Evolutionary conservation across 2,329 filamentous ascomycete species (phyloP).

Genomic region (Hortaea sp.): DNA sequence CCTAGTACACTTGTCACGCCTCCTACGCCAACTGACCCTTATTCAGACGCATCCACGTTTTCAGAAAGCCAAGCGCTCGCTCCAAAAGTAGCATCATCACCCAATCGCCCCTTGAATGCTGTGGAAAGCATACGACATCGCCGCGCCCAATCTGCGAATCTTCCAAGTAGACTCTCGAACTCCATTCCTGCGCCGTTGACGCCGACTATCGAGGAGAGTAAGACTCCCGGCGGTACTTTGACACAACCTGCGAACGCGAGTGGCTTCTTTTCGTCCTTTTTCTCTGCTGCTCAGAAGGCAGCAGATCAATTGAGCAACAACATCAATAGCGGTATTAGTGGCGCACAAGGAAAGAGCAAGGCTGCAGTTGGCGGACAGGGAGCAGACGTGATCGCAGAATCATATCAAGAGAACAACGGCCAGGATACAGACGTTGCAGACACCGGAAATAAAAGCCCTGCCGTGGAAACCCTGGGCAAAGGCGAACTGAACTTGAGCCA

Average conservation of each 20-base stretch:
- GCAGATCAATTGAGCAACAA: slow-evolving; percentile 65
- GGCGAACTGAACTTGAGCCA: slow-evolving; percentile 86
- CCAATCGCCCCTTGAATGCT: slow-evolving; percentile 12
- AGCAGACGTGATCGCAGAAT: background rate
- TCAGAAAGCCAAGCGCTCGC: slow-evolving; percentile 4
- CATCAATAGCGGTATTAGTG: slow-evolving; percentile 49
- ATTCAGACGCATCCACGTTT: slow-evolving; percentile 10
- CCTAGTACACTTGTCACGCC: slow-evolving; percentile 54
- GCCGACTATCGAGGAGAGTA: slow-evolving; percentile 63
- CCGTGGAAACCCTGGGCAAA: slow-evolving; percentile 78
- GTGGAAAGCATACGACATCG: slow-evolving; percentile 24
- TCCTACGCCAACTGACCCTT: slow-evolving; percentile 47
- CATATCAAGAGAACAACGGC: slow-evolving; percentile 1
- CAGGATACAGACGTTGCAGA: slow-evolving; percentile 34
- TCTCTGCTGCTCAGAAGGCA: slow-evolving; percentile 88
- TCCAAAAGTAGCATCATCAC: slow-evolving; percentile 35
- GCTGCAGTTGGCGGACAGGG: background rate
- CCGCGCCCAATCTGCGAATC: slow-evolving; percentile 21
- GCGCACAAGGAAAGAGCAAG: slow-evolving; percentile 40
- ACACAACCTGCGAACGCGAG: slow-evolving; percentile 34
- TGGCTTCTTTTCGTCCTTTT: slow-evolving; percentile 87
- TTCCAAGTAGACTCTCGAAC: slow-evolving; percentile 79
- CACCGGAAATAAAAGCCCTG: slow-evolving; percentile 51
- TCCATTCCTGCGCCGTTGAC: slow-evolving; percentile 63
- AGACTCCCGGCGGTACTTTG: slow-evolving; percentile 46